Evolutionary conservation across 257 asterid species (phyloP).

Genomic region (Paulownia fortunei): DNA sequence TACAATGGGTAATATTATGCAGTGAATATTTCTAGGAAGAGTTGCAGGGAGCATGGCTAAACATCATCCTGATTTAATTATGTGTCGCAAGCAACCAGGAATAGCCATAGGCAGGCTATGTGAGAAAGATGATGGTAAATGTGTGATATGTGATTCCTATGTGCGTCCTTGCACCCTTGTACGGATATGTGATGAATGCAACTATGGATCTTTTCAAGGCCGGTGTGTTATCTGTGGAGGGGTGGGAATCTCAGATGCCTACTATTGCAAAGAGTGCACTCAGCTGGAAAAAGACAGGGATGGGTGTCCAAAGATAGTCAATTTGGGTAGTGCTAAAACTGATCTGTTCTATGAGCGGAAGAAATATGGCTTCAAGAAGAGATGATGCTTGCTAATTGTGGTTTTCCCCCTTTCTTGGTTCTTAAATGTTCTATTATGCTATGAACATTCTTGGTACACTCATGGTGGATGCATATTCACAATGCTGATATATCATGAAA

Average conservation of each 20-base stretch:
- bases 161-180: conserved; percentile 96
- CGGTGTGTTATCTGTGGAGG: conserved; percentile 93
- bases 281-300: conserved; percentile 91
- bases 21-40: conserved; percentile 30
- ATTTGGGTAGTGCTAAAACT: conserved; percentile 86
- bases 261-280: conserved; percentile 95
- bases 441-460: not conserved
- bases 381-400: conserved; percentile 41
- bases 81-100: conserved; percentile 96
- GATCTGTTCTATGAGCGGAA: conserved; percentile 85
- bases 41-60: conserved; percentile 67
- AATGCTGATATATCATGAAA: conserved; percentile 2
- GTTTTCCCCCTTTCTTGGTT: not conserved
- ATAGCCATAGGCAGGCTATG: conserved; percentile 94
- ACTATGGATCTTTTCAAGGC: conserved; percentile 91
- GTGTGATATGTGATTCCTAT: conserved; percentile 88
- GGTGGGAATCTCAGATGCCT: conserved; percentile 91
- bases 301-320: conserved; percentile 90
- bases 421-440: not conserved
- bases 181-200: conserved; percentile 87
- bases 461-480: not conserved
- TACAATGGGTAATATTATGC: not conserved
- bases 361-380: conserved; percentile 89
- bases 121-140: conserved; percentile 89
- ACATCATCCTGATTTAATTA: conserved; percentile 90